Base-by-base conservation (phyloP, 2,329 filamentous ascomycete species). In the Fusarium compactum region DNA sequence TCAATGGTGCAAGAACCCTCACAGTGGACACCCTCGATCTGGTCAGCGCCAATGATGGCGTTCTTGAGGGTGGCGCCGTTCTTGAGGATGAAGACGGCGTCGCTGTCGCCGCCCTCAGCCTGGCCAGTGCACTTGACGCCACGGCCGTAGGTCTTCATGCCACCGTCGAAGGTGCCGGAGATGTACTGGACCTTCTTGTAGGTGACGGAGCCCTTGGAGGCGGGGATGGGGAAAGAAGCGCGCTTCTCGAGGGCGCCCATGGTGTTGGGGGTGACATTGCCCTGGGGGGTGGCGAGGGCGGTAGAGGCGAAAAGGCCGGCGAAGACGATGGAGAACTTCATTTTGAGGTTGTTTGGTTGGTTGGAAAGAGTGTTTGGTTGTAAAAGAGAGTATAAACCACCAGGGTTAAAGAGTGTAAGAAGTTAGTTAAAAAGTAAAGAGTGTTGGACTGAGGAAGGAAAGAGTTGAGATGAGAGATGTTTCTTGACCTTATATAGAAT, bases 191-290 rank as follows among this genome's bases (percentile, higher is more conserved):
- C 56, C 1, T 27, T 56, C 51, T 64, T 73, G 68, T 74, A 74
- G 62, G 72, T 74, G 60, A 74, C 72, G 62, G 72, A 70, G 5
- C 72, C 72, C 70, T 70, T 73, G 58, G 72, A 74, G 56, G 72
- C 60, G 25, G 72, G 72, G 51, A 74, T 67, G 25, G 72, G 72
- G 65, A 74, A 74, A 15, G 38, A 62, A 16, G 72, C 72, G 10
- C 72, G 72, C 65, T 71, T 69, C 62, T 74, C 72, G 52, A 74
- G 70, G 44, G 65, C 72, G 14, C 70, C 70, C 59, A 74, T 71
- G 43, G 72, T 74, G 70, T 74, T 74, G 58, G 72, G 72, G 51
- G 72, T 74, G 44, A 73, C 22, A 32, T 65, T 52, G 54, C 70
- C 72, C 70, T 73, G 72, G 43, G 72, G 72, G 7, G 62, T 47